phyloP scores from a whole-genome alignment of 768 basidiomycete species.

The Guyanaporus albipodus region DNA sequence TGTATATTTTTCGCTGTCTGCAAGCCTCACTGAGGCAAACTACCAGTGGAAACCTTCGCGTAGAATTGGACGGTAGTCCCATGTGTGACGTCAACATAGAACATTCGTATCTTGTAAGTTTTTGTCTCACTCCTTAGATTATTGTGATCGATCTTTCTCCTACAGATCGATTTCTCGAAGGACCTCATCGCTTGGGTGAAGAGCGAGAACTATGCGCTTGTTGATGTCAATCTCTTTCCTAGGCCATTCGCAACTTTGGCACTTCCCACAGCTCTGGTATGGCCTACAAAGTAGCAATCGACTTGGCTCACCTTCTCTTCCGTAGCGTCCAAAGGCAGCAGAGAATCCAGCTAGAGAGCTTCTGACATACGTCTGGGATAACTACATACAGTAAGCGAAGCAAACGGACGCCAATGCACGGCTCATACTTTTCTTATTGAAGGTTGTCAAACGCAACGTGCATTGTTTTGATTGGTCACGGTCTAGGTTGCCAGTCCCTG shows the following conservation, averaged over 20 bases:
- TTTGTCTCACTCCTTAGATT: neutral
- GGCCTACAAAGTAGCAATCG: neutral
- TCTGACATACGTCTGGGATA: slow-evolving; percentile 90
- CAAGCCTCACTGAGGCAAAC: neutral
- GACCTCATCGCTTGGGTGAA: slow-evolving; percentile 75
- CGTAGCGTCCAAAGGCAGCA: slow-evolving; percentile 38
- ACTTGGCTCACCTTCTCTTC: neutral
- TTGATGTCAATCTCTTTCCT: slow-evolving; percentile 85
- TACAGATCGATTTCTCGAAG: slow-evolving; percentile 84
- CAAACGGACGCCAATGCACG: neutral
- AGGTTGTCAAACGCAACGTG: slow-evolving; percentile 71
- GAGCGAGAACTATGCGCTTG: slow-evolving; percentile 59
- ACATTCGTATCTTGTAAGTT: slow-evolving; percentile 74
- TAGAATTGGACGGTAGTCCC: slow-evolving; percentile 71
- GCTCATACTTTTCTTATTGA: neutral
- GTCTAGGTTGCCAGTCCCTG: slow-evolving; percentile 73
- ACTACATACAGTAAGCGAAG: slow-evolving; percentile 79
- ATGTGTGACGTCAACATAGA: slow-evolving; percentile 74
- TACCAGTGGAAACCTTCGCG: slow-evolving; percentile 78
- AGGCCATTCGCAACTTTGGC: slow-evolving; percentile 42
- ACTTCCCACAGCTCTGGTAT: slow-evolving; percentile 32
- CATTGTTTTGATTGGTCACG: slow-evolving; percentile 84
- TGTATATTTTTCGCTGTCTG: slow-evolving; percentile 27
- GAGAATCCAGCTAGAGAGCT: slow-evolving; percentile 54
- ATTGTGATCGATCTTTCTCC: slow-evolving; percentile 1